Percentiles rank a stretch among this genome's conserved stretches.
phyloP scores from a whole-genome alignment of 2,329 filamentous ascomycete genomes.

The Colletotrichum spinosum region DNA sequence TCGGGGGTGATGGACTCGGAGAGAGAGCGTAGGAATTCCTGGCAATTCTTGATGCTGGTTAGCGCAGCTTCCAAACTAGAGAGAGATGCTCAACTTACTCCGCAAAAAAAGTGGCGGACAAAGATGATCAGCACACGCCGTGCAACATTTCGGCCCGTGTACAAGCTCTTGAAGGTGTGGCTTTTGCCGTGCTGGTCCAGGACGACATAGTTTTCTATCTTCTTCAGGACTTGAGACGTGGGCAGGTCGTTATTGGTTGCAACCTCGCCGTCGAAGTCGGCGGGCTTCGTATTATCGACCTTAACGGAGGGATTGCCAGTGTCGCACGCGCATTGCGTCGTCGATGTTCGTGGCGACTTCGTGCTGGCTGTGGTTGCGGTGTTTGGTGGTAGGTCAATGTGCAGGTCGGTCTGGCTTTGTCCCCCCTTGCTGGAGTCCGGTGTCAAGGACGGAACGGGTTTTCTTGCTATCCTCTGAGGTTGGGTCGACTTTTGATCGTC shows the following conservation, averaged over 20 bases:
- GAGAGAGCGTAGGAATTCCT: slow-evolving; percentile 77
- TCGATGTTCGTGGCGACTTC: slow-evolving; percentile 25
- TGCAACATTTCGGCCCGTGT: slow-evolving; percentile 64
- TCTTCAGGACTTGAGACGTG: slow-evolving; percentile 58
- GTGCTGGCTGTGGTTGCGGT: slow-evolving; percentile 18
- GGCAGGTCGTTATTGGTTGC: slow-evolving; percentile 68
- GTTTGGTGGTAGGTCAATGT: slow-evolving; percentile 8
- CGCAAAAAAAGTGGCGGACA: slow-evolving; percentile 84
- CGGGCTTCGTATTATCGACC: slow-evolving; percentile 54
- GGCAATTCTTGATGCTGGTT: slow-evolving; percentile 72
- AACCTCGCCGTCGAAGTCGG: slow-evolving; percentile 68
- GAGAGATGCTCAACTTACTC: slow-evolving; percentile 62
- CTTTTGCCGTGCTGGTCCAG: slow-evolving; percentile 71
- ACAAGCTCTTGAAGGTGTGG: slow-evolving; percentile 72
- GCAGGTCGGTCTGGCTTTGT: background rate
- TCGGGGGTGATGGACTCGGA: slow-evolving; percentile 67
- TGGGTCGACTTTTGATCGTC: background rate
- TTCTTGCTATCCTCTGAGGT: too few relatives aligned
- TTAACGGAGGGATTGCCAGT: slow-evolving; percentile 43
- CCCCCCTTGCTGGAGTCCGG: slow-evolving; percentile 6
- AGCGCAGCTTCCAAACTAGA: slow-evolving; percentile 5
- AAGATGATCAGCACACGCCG: slow-evolving; percentile 77
- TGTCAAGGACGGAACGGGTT: slow-evolving; percentile 9
- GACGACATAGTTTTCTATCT: slow-evolving; percentile 67
- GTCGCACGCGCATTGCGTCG: slow-evolving; percentile 21